Evolutionary conservation across 306 rosid species (phyloP).

Genomic region (Cyamopsis tetragonoloba): DNA sequence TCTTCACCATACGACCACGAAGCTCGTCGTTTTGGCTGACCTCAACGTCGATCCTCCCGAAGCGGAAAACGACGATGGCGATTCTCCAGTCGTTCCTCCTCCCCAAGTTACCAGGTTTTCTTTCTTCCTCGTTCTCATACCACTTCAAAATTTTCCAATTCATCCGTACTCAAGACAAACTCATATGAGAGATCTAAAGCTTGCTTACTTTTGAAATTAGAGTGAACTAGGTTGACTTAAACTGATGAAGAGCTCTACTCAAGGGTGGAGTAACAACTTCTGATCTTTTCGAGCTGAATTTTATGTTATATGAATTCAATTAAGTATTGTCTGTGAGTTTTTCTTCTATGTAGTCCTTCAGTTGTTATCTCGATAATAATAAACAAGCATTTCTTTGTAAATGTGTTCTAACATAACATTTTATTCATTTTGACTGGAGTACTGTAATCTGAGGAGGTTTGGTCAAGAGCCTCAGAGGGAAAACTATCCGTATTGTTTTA

Average conservation of each 20-base stretch:
- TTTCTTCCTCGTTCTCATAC: not conserved
- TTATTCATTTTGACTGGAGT: not conserved
- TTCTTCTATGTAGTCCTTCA: not conserved
- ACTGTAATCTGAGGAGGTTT: not conserved
- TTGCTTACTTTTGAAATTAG: no score
- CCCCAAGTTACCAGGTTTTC: slow-evolving; percentile 42
- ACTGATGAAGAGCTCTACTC: no score
- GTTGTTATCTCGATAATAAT: not conserved
- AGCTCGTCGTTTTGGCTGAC: slow-evolving; percentile 67
- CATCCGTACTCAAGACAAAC: no score
- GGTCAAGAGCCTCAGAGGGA: no score
- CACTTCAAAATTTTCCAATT: not conserved
- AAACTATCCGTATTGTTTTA: not conserved
- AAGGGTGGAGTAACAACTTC: not conserved
- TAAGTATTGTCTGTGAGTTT: not conserved
- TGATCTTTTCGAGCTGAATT: no score
- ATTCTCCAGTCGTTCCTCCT: slow-evolving; percentile 41
- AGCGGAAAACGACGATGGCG: slow-evolving; percentile 48
- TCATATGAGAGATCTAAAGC: no score
- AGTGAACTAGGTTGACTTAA: no score
- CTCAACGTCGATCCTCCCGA: slow-evolving; percentile 86
- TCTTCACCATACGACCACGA: slow-evolving; percentile 38
- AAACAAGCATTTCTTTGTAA: not conserved
- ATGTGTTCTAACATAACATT: not conserved
- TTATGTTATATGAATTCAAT: no score